These are phyloP conservation scores for Yamadazyma taylorii DNA, from an alignment of 1,139 yeast species.

Conservation along the genomic window DNA sequence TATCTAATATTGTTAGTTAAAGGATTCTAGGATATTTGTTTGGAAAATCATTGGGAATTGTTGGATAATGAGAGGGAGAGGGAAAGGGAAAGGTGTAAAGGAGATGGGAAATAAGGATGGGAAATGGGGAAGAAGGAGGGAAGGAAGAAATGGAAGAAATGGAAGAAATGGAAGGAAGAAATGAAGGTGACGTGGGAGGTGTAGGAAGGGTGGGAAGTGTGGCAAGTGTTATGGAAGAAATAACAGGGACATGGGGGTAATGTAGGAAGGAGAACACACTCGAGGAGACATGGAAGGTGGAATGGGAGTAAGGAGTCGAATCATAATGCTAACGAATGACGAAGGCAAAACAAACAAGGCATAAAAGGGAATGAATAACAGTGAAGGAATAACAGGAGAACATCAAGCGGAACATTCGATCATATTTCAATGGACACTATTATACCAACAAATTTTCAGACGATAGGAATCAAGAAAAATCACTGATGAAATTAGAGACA, in stretches of 20 bases:
- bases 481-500: conserved; percentile 3
- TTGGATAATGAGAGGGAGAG: conserved; percentile 9
- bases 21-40: conserved; percentile 5
- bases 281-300: too few species aligned
- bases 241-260: too few species aligned
- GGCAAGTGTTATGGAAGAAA: too few species aligned
- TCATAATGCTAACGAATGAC: too few species aligned
- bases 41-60: conserved; percentile 6
- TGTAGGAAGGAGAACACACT: too few species aligned
- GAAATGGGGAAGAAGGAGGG: conserved; percentile 7
- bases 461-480: conserved; percentile 6
- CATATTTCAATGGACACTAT: neutral
- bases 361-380: conserved; percentile 7
- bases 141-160: conserved; percentile 9
- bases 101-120: conserved; percentile 5
- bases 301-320: too few species aligned
- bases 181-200: too few species aligned
- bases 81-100: too few species aligned
- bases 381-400: conserved; percentile 4
- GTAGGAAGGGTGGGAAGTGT: too few species aligned
- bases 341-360: too few species aligned
- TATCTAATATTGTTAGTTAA: conserved; percentile 35
- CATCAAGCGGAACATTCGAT: conserved; percentile 6
- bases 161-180: conserved; percentile 3
- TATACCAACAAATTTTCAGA: neutral